Evolutionary conservation across 208 protist genomes (phyloP), one percentile per base, ranked within the genome.

Genomic region (Leishmania tarentolae): DNA sequence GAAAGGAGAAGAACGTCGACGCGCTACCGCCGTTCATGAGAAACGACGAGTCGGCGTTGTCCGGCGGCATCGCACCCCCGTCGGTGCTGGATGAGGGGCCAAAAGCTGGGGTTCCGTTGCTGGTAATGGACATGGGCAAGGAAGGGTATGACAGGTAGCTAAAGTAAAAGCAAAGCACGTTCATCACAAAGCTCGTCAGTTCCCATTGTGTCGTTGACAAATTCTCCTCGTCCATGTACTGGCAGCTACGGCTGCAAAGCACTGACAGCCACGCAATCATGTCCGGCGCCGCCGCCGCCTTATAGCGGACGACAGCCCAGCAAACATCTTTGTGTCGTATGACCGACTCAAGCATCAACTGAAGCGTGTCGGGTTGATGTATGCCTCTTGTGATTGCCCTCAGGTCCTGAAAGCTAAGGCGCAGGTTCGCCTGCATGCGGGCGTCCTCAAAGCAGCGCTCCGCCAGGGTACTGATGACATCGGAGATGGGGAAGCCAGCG

Each of bases 321-420:
- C 94, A 76, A 31, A 85, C 74, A 24, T 78, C 59, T 19, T 80
- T 83, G 63, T 86, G 73, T 52, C 86, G 72, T 46, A 91, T 72
- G n/a, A 93, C 42, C 24, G 78, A 82, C 46, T 92, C 88, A 9
- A 97, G 77, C 35, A 92, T 68, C 69, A 88, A 84, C 59, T 84
- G 81, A 69, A 97, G 81, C 66, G 86, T 91, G 76, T 94, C 87
- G 5, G 87, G 83, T 71, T 94, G 92, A 56, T 93, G 87, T n/a
- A 88, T 86, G 50, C 92, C 94, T 37, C 90, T 86, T 13, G 90
- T 85, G 57, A 97, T 89, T 9, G 94, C 92, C 59, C 66, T 73
- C 19, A 96, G 61, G 75, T 97, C 91, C 69, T 84, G 19, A 50
- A 96, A 83, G 3, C 85, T 81, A 28, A 80, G 81, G 31, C 78